Evolutionary conservation across 192 early-diverging fungal species (phyloP), one percentile per base, ranked within the genome.

Genomic region (Podila horticola): DNA sequence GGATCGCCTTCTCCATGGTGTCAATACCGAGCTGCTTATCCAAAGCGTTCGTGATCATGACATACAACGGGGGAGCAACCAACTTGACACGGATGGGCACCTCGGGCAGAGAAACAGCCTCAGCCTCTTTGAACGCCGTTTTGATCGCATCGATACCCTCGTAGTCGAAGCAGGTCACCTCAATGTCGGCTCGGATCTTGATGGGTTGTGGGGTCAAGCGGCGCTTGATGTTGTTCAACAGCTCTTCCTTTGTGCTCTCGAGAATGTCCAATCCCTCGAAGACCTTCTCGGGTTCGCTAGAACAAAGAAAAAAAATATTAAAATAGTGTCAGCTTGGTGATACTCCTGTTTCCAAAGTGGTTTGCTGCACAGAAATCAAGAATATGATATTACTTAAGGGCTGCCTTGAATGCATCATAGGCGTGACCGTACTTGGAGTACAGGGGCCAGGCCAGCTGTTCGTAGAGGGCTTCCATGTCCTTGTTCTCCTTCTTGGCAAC

Each of bases 61-160:
- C 96, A 83, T 98, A 99, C 51, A 95, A 86, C 22, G 98, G 98
- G 36, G 98, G 95, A 1, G 97, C 96, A 60, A 99, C 91, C 68
- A 97, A 91, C 62, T 92, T 93, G 76, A 97, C 91, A 79, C 91
- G 92, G 82, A 94, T 92, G 7, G 86, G 85, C 3, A 92, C 90
- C n/a, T 91, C 88, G 61, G 89, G 89, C 10, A 92, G 90, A 29
- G 93, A 95, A 66, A 85, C 85, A n/a, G 86, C 91, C 87, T 98
- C 95, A 51, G 95, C 96, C 38, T 96, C 95, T 72, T 79, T 87
- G 64, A 99, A 86, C 12, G 97, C 96, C 50, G 86, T 87, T 75
- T 96, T 95, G 79, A 99, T 96, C 52, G 96, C 98, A 83, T 98
- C 95, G 50, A 99, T 94, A 71, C 98, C 98, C 84, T 97, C 93